Percentiles rank a stretch among this genome's conserved stretches.
phyloP scores from a whole-genome alignment of 2,329 filamentous ascomycete genomes.

The Aureobasidium sp. region DNA sequence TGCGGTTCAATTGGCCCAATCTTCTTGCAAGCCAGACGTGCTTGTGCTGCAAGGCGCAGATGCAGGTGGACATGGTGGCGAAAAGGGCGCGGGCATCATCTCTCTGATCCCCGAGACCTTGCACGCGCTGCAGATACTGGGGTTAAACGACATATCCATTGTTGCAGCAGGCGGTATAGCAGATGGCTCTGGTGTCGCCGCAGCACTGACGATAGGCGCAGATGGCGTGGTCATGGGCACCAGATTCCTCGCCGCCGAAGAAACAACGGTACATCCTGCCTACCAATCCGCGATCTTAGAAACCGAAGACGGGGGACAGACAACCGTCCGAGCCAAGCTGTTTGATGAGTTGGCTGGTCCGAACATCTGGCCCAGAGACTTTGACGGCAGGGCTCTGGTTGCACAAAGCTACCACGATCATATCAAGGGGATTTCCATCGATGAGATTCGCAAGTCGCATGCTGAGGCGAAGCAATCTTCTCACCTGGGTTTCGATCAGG shows the following conservation, averaged over 20 bases:
- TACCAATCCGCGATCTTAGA: slow-evolving; percentile 39
- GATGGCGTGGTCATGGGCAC: slow-evolving; percentile 53
- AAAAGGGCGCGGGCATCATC: slow-evolving; percentile 45
- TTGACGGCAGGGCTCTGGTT: slow-evolving; percentile 48
- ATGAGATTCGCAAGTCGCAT: slow-evolving; percentile 35
- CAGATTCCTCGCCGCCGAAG: slow-evolving; percentile 46
- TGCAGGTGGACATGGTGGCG: slow-evolving; percentile 55
- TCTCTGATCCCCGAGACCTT: slow-evolving; percentile 49
- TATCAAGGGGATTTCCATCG: slow-evolving; percentile 27
- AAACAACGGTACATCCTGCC: slow-evolving; percentile 36
- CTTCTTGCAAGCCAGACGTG: slow-evolving; percentile 44
- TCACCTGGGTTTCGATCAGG: slow-evolving; percentile 35
- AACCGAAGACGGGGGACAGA: slow-evolving; percentile 41
- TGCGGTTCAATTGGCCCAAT: slow-evolving; percentile 40
- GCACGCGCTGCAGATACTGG: slow-evolving; percentile 31
- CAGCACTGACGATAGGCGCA: slow-evolving; percentile 42
- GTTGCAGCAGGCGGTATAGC: slow-evolving; percentile 49
- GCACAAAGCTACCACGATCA: slow-evolving; percentile 43
- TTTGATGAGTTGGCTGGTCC: slow-evolving; percentile 48
- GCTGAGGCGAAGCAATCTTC: slow-evolving; percentile 34
- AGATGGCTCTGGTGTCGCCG: slow-evolving; percentile 45
- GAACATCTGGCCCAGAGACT: slow-evolving; percentile 46
- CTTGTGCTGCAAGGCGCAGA: slow-evolving; percentile 54
- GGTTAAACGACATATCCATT: slow-evolving; percentile 14
- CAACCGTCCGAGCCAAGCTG: slow-evolving; percentile 40